Percentiles rank a stretch among this genome's conserved stretches.
Conservation (phyloP, 768 basidiomycete genomes). For the Hygrophorus russula region DNA sequence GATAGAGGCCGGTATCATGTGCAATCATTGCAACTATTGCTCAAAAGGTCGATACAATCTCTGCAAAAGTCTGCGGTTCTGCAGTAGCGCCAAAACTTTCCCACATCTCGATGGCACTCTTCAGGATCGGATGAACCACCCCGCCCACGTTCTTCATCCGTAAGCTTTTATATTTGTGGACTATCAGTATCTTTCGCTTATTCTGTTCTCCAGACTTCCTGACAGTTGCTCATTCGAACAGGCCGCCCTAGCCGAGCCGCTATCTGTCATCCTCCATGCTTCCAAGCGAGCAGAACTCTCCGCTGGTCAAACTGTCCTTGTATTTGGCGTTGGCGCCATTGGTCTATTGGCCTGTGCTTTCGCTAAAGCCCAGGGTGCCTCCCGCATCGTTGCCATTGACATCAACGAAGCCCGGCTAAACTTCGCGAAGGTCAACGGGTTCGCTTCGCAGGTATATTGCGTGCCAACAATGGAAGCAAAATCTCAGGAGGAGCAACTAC, state of each 20-base stretch:
- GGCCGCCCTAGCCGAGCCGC: conserved; percentile 87
- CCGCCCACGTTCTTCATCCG: conserved; percentile 78
- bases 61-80: conserved; percentile 84
- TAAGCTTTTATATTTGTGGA: conserved; percentile 29
- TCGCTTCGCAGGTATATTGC: conserved; percentile 64
- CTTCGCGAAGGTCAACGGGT: conserved; percentile 67
- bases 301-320: conserved; percentile 63
- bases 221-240: conserved; percentile 65
- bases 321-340: conserved; percentile 90
- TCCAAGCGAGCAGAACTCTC: conserved; percentile 7
- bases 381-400: conserved; percentile 67
- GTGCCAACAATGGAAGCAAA: conserved; percentile 26
- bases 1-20: conserved; percentile 88
- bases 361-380: conserved; percentile 60
- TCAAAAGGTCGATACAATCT: conserved; percentile 80
- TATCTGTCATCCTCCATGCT: conserved; percentile 47
- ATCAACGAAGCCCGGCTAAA: conserved; percentile 76
- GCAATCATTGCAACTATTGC: conserved; percentile 65
- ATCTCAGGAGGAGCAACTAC: conserved; percentile 44
- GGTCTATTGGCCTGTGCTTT: conserved; percentile 83
- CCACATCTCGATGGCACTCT: conserved; percentile 92
- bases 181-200: neutral
- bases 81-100: conserved; percentile 80
- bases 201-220: conserved; percentile 43
- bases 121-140: conserved; percentile 82